Percentiles rank a stretch among this genome's conserved stretches.
phyloP scores from a whole-genome alignment of 768 basidiomycete species.

The Mycena belliarum region DNA sequence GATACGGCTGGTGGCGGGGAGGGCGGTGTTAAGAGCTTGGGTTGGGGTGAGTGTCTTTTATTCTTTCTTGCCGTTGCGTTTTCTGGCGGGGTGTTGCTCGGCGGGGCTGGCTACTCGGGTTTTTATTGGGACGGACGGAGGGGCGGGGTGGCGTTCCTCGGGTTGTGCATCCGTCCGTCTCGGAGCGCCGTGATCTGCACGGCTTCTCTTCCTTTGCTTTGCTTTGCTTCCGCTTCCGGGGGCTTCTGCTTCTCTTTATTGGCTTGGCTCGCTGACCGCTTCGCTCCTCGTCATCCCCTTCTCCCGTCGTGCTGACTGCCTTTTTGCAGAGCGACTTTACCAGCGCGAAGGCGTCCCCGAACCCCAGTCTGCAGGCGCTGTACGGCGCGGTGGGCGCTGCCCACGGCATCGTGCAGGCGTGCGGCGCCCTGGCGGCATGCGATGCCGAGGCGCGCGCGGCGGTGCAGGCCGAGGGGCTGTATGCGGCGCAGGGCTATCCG shows the following conservation, averaged over 20 bases:
- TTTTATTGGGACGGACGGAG: no score
- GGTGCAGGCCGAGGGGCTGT: no score
- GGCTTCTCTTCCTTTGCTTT: no score
- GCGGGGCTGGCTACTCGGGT: background rate
- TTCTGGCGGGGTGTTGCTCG: background rate
- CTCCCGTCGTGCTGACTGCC: no score
- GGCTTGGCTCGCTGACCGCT: no score
- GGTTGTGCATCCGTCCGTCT: no score
- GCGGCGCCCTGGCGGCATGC: conserved; percentile 39
- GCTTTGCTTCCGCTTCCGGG: no score
- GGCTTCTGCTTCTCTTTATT: no score
- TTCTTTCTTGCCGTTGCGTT: conserved; percentile 5
- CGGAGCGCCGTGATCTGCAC: no score
- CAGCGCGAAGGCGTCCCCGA: background rate
- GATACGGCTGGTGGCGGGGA: conserved; percentile 7
- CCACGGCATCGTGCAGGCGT: conserved; percentile 59
- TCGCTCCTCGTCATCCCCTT: no score
- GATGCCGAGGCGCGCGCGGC: background rate
- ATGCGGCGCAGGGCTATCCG: background rate
- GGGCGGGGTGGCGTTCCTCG: no score
- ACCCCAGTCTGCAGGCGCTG: conserved; percentile 41
- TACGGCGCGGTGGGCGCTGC: conserved; percentile 65
- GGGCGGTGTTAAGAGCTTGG: conserved; percentile 13
- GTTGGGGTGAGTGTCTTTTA: conserved; percentile 19
- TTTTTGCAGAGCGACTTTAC: no score